A percentile compares a stretch with the other conserved stretches of the same genome.
Evolutionary conservation across 495 filamentous ascomycete genomes (phyloP).

Genomic region (Podospora didyma): DNA sequence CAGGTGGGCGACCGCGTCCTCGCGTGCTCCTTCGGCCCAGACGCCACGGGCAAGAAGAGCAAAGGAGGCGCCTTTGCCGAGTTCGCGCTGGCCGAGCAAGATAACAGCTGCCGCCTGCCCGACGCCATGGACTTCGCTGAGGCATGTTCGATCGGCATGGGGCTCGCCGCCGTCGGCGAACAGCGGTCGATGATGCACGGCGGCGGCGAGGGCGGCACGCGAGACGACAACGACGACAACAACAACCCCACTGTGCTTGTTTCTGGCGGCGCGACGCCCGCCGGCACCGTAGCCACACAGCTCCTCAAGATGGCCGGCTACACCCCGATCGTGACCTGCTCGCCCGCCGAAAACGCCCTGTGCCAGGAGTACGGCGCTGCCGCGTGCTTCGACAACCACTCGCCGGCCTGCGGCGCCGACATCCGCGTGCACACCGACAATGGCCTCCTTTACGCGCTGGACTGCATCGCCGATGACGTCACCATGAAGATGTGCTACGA

Average conservation of each 20-base stretch:
- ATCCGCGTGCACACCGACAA: background rate
- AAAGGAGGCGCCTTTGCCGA: slow-evolving; percentile 11
- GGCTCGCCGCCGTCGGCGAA: slow-evolving; percentile 1
- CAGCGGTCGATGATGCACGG: background rate
- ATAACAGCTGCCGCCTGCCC: background rate
- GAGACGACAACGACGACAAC: background rate
- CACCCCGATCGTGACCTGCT: slow-evolving; percentile 3
- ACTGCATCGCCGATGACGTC: slow-evolving; percentile 3
- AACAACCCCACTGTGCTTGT: slow-evolving; percentile 2
- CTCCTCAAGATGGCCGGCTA: slow-evolving; percentile 4
- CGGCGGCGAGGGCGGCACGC: background rate
- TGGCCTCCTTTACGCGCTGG: background rate
- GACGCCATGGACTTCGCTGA: background rate
- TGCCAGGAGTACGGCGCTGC: background rate
- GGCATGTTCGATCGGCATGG: background rate
- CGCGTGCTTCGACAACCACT: slow-evolving; percentile 5
- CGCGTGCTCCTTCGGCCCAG: background rate
- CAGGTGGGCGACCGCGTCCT: slow-evolving; percentile 7
- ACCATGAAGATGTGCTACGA: slow-evolving; percentile 9
- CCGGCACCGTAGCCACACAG: slow-evolving; percentile 7
- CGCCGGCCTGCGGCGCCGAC: slow-evolving; percentile 3
- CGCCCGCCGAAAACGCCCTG: slow-evolving; percentile 1
- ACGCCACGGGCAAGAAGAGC: background rate
- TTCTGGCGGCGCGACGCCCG: slow-evolving; percentile 4
- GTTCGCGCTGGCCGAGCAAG: background rate